Percentiles rank a stretch among this genome's conserved stretches.
Evolutionary conservation across 768 basidiomycete genomes (phyloP).

Genomic region (Calocybe gangraenosa): DNA sequence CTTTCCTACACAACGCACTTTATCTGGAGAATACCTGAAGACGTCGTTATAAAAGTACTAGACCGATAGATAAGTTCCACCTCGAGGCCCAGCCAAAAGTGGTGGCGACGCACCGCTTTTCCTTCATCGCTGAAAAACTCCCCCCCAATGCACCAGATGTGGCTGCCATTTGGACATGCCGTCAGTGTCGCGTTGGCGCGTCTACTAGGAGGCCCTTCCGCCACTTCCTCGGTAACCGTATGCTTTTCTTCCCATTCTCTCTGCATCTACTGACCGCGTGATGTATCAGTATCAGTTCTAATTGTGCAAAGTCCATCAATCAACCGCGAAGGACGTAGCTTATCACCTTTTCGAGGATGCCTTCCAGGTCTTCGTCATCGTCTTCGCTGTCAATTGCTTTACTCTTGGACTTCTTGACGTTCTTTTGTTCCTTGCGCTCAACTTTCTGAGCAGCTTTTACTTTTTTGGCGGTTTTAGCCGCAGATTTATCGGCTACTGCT

Average conservation of each 20-base stretch:
- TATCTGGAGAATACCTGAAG: slow-evolving; percentile 82
- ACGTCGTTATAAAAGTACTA: slow-evolving; percentile 88
- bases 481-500: slow-evolving; percentile 29
- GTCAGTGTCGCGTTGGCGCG: slow-evolving; percentile 83
- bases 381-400: slow-evolving; percentile 46
- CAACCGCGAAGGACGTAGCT: neutral
- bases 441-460: slow-evolving; percentile 62
- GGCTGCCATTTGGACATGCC: slow-evolving; percentile 73
- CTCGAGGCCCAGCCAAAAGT: no score
- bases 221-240: slow-evolving; percentile 80
- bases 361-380: slow-evolving; percentile 78
- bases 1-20: slow-evolving; percentile 33
- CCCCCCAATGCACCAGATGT: slow-evolving; percentile 83
- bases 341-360: slow-evolving; percentile 72
- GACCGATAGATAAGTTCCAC: no score
- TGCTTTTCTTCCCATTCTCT: slow-evolving; percentile 82
- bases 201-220: slow-evolving; percentile 76
- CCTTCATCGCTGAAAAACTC: slow-evolving; percentile 88
- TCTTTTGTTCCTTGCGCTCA: slow-evolving; percentile 68
- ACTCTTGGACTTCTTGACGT: slow-evolving; percentile 34
- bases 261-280: slow-evolving; percentile 56
- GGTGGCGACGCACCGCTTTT: slow-evolving; percentile 74
- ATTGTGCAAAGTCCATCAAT: neutral
- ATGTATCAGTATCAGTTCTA: neutral
- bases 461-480: slow-evolving; percentile 62